Conservation (phyloP, 176 grass and related monocot genomes). For the Oryza glumipatula region DNA sequence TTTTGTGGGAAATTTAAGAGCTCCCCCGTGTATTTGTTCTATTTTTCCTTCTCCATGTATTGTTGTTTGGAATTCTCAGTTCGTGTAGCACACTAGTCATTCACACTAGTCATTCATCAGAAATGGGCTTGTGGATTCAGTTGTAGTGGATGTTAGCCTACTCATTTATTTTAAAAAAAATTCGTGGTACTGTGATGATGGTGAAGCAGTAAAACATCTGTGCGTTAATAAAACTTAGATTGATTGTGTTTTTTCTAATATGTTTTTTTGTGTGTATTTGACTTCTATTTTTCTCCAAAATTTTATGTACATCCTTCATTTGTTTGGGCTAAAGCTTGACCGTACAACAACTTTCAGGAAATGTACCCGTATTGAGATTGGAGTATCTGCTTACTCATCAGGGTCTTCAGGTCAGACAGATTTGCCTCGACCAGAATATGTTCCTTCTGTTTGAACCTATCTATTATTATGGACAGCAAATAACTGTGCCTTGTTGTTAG, state of each 20-base stretch:
- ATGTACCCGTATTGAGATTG: no score
- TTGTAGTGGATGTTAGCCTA: neutral
- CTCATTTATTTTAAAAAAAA: no score
- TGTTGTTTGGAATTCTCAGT: neutral
- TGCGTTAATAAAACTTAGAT: no score
- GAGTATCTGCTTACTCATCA: no score
- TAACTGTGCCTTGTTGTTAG: no score
- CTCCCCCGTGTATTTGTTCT: neutral
- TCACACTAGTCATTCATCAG: neutral
- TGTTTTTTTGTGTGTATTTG: neutral
- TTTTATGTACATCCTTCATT: neutral
- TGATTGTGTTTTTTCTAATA: neutral
- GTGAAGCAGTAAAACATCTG: no score
- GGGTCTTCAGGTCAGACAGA: no score
- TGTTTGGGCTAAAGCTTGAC: slow-evolving; percentile 2
- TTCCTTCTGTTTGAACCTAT: no score
- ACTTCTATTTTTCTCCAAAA: neutral
- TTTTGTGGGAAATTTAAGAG: slow-evolving; percentile 12
- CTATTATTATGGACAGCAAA: no score
- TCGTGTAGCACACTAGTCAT: neutral
- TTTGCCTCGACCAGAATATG: no score
- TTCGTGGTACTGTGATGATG: no score
- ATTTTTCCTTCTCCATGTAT: neutral
- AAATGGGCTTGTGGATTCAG: neutral
- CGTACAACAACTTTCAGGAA: neutral